Conservation (phyloP, 768 basidiomycete genomes). For the Boletus coccyginus region DNA sequence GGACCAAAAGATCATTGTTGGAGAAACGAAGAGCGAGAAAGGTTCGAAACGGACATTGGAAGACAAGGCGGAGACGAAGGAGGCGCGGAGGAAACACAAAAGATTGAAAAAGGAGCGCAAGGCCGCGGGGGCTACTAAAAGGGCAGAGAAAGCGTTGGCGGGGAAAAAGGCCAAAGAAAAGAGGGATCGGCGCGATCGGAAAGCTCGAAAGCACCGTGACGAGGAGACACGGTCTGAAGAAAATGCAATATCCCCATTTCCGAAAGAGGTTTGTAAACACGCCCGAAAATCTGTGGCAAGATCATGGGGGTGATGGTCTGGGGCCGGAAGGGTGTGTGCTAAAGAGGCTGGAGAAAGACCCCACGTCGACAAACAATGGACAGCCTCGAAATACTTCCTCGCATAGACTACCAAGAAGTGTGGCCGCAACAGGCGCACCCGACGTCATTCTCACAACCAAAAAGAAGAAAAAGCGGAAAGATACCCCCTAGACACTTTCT, state of each 20-base stretch:
- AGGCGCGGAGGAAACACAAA: slow-evolving; percentile 23
- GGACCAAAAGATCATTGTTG: background rate
- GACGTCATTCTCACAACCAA: background rate
- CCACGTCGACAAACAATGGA: background rate
- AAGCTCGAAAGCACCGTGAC: background rate
- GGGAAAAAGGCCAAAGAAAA: background rate
- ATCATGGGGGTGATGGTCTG: slow-evolving; percentile 3
- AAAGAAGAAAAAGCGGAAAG: slow-evolving; percentile 24
- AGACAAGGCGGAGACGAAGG: slow-evolving; percentile 11
- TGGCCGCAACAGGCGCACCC: background rate
- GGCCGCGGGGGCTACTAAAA: slow-evolving; percentile 16
- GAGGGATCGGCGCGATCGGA: background rate
- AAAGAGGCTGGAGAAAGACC: background rate
- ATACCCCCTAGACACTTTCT: slow-evolving; percentile 11
- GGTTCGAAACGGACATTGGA: slow-evolving; percentile 11
- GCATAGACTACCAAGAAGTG: background rate
- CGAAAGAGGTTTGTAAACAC: slow-evolving; percentile 8
- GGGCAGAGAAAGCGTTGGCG: background rate
- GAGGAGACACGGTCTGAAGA: background rate
- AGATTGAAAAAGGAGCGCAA: slow-evolving; percentile 22
- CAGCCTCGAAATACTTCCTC: slow-evolving; percentile 2
- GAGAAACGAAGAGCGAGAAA: background rate
- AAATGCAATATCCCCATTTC: background rate
- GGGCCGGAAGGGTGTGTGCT: background rate
- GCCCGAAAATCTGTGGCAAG: slow-evolving; percentile 6